A percentile compares a stretch with the other conserved stretches of the same genome.
Conservation (phyloP, 1,284 basidiomycete genomes). For the Anthracocystis panici-leucophaei region DNA sequence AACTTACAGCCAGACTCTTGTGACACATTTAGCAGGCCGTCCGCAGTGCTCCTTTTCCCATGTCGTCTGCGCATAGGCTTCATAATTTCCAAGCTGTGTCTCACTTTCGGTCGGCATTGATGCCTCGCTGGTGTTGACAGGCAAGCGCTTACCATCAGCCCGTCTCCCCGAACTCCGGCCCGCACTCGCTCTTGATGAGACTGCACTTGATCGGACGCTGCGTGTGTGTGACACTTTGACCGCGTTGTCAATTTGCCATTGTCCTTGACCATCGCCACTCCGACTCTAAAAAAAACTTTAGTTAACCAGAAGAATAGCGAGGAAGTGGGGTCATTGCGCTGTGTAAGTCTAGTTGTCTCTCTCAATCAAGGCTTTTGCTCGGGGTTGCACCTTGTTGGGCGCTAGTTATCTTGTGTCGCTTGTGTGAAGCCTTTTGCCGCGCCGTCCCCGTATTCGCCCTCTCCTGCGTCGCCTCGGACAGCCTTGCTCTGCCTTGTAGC, state of each 20-base stretch:
- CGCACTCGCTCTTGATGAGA: not conserved
- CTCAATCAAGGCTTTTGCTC: not conserved
- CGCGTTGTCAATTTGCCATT: slow-evolving; percentile 4
- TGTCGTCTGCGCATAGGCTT: slow-evolving; percentile 22
- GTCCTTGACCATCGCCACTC: slow-evolving; percentile 4
- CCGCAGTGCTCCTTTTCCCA: not conserved
- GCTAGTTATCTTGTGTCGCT: slow-evolving; percentile 4
- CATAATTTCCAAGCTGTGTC: slow-evolving; percentile 35
- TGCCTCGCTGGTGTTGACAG: slow-evolving; percentile 7
- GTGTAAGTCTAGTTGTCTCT: not conserved
- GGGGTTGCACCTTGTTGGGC: not conserved
- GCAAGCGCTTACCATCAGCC: not conserved
- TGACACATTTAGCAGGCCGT: too few species aligned
- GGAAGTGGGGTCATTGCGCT: slow-evolving; percentile 3
- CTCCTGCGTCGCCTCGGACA: slow-evolving; percentile 1
- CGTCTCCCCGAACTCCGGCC: slow-evolving; percentile 11
- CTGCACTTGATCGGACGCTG: slow-evolving; percentile 6
- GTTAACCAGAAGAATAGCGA: not conserved
- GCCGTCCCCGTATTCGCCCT: slow-evolving; percentile 10
- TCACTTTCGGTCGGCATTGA: slow-evolving; percentile 30
- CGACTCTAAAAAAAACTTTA: not conserved
- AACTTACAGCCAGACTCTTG: not conserved
- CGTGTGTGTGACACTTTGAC: not conserved
- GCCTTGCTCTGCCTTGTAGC: not conserved
- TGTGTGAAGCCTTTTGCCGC: slow-evolving; percentile 12